Base-by-base conservation (phyloP, 1,284 basidiomycete genomes). In the Calocybe gambosa region DNA sequence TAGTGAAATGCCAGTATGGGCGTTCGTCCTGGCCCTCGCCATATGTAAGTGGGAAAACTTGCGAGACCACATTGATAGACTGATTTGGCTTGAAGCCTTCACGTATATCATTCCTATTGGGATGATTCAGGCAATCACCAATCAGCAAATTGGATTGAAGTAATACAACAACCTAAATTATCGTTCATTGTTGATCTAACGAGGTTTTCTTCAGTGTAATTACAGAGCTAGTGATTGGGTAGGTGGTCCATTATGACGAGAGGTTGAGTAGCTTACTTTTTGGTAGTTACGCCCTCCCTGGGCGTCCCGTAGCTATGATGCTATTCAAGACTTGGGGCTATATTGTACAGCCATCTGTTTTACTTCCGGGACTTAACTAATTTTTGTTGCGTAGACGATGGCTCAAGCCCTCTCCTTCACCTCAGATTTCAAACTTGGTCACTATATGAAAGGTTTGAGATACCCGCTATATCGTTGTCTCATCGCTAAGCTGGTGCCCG, bases 361-460 rank as follows among this genome's bases (percentile, higher is more conserved):
- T 7, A n/a, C 18, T 9, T 34, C 45, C 26, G 41, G 42, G 16
- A 18, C 18, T 5, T 16, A 19, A 3, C 15, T 40, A 2, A 28
- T 12, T 15, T n/a, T n/a, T 6, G 21, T 31, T 7, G 12, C 20
- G 43, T 16, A 49, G 28, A 44, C 26, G n/a, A 46, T 49, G 39
- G 34, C 44, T 18, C 54, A 58, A 61, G 72, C 73, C 10, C 56
- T 74, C 29, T 58, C 60, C n/a, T 85, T 86, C 60, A 74, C 82
- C 3, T 73, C 75, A 5, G 83, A 86, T 58, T 79, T 83, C 61
- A 83, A 85, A 58, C 72, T 85, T 19, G 81, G 80, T 4, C 82
- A 85, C 52, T 84, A 85, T 63, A 85, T 85, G 82, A 85, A 85
- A 62, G 67, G 83, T 43, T 67, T 67, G 31, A 73, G 13, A 56